Conservation (phyloP, 176 grass and related monocot genomes). For the Cenchrus americanus region DNA sequence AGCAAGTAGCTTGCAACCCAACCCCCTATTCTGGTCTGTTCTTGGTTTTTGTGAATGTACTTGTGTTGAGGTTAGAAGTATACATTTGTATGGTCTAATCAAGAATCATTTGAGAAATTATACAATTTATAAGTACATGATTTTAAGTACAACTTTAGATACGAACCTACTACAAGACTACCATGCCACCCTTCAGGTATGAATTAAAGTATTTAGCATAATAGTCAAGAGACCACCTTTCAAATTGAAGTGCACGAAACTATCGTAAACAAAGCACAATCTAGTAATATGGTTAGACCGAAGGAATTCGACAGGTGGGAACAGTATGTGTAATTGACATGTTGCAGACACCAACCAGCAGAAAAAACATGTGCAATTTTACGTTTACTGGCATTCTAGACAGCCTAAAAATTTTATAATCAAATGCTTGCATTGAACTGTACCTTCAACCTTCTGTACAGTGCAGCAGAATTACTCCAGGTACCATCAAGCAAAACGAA, state of each 20-base stretch:
- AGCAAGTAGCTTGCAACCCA: neutral
- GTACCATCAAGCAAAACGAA: conserved; percentile 87
- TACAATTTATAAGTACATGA: neutral
- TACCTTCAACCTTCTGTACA: conserved; percentile 95
- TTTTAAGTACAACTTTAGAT: neutral
- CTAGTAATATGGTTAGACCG: neutral
- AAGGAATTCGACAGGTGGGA: neutral
- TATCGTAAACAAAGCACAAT: conserved; percentile 4
- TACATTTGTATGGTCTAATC: neutral
- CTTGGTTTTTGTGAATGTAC: neutral
- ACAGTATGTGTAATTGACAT: neutral
- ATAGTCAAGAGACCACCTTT: conserved; percentile 6
- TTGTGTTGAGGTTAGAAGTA: neutral
- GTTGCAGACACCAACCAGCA: neutral
- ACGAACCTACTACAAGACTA: neutral
- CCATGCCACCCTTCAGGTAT: neutral
- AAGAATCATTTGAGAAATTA: neutral
- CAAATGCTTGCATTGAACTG: neutral
- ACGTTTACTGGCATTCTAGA: neutral
- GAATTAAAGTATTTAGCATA: neutral
- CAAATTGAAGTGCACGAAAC: neutral
- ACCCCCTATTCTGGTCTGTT: neutral
- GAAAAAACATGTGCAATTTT: neutral
- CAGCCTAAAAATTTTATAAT: neutral
- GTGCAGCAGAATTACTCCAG: conserved; percentile 92